These are phyloP conservation scores for Paraglomus brasilianum DNA, from an alignment of 192 early-diverging fungal species.

Conservation along the genomic window DNA sequence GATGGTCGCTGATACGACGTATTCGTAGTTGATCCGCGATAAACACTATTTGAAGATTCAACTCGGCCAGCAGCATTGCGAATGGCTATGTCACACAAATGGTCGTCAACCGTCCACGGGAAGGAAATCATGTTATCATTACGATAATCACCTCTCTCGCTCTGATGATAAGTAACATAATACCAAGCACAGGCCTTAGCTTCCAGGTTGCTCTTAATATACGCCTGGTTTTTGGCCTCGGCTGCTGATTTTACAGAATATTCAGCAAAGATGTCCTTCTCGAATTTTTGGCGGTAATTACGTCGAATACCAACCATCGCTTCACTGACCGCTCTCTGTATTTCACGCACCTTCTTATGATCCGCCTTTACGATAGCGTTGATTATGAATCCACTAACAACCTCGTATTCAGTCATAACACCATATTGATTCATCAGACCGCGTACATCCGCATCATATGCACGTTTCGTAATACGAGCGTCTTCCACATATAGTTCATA, in stretches of 20 bases:
- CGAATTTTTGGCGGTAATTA: slow-evolving; percentile 49
- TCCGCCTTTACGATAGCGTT: slow-evolving; percentile 39
- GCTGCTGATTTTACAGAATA: slow-evolving; percentile 31
- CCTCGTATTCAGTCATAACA: slow-evolving; percentile 43
- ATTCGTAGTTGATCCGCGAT: too few species aligned
- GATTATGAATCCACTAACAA: slow-evolving; percentile 42
- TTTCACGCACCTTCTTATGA: slow-evolving; percentile 50
- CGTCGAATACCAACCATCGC: slow-evolving; percentile 37
- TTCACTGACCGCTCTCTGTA: slow-evolving; percentile 47
- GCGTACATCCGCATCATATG: slow-evolving; percentile 55
- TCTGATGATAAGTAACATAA: slow-evolving; percentile 61
- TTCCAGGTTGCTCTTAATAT: slow-evolving; percentile 34
- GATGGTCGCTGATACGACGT: too few species aligned
- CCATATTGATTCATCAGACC: slow-evolving; percentile 69
- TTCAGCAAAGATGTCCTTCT: slow-evolving; percentile 30
- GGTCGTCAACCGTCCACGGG: slow-evolving; percentile 49
- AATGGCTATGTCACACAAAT: slow-evolving; percentile 45
- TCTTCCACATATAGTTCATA: slow-evolving; percentile 54
- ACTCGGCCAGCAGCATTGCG: too few species aligned
- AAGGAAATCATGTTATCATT: slow-evolving; percentile 42
- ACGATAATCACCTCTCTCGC: slow-evolving; percentile 36
- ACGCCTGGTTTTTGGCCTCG: slow-evolving; percentile 3
- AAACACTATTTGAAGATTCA: too few species aligned
- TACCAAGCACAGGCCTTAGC: slow-evolving; percentile 70
- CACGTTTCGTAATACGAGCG: slow-evolving; percentile 38